Percentiles rank a stretch among this genome's conserved stretches.
Evolutionary conservation across 2,329 filamentous ascomycete genomes (phyloP).

Genomic region (Aspergillus spinulosporus): DNA sequence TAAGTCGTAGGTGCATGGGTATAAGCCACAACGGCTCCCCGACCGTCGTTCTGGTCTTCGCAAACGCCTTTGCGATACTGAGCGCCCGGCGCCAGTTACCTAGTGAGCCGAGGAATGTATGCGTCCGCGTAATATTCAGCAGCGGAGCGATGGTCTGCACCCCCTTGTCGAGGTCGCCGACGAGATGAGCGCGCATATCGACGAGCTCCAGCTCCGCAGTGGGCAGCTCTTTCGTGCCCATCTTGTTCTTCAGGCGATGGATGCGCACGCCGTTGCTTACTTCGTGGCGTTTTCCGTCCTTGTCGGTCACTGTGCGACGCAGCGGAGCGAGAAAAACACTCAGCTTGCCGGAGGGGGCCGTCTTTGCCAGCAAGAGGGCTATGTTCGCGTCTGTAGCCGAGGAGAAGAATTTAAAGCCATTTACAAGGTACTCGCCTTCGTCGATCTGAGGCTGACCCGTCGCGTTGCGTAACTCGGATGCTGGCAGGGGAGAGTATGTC

Average conservation of each 20-base stretch:
- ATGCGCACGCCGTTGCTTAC: slow-evolving; percentile 65
- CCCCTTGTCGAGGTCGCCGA: slow-evolving; percentile 67
- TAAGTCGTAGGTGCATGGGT: slow-evolving; percentile 42
- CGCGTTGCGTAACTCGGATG: background rate
- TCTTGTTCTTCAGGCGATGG: slow-evolving; percentile 69
- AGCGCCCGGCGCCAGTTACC: slow-evolving; percentile 42
- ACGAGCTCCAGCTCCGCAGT: slow-evolving; percentile 70
- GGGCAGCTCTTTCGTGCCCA: slow-evolving; percentile 68
- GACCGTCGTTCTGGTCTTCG: slow-evolving; percentile 39
- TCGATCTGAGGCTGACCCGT: background rate
- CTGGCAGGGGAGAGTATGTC: background rate
- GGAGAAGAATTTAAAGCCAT: slow-evolving; percentile 72
- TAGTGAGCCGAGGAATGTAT: slow-evolving; percentile 43
- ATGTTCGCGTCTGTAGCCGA: slow-evolving; percentile 66
- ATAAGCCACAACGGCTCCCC: slow-evolving; percentile 41
- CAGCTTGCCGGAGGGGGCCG: slow-evolving; percentile 50
- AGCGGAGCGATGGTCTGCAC: slow-evolving; percentile 68
- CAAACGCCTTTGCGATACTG: slow-evolving; percentile 44
- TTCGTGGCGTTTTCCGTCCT: slow-evolving; percentile 29
- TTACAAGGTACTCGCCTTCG: slow-evolving; percentile 47
- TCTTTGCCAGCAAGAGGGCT: slow-evolving; percentile 64
- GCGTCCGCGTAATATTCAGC: slow-evolving; percentile 62
- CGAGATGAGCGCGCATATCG: slow-evolving; percentile 63
- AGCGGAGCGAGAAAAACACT: slow-evolving; percentile 67
- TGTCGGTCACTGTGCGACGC: slow-evolving; percentile 15